These are phyloP conservation scores for Ceratocystis cubensis DNA, from an alignment of 2,329 filamentous ascomycete genomes.

Conservation along the genomic window DNA sequence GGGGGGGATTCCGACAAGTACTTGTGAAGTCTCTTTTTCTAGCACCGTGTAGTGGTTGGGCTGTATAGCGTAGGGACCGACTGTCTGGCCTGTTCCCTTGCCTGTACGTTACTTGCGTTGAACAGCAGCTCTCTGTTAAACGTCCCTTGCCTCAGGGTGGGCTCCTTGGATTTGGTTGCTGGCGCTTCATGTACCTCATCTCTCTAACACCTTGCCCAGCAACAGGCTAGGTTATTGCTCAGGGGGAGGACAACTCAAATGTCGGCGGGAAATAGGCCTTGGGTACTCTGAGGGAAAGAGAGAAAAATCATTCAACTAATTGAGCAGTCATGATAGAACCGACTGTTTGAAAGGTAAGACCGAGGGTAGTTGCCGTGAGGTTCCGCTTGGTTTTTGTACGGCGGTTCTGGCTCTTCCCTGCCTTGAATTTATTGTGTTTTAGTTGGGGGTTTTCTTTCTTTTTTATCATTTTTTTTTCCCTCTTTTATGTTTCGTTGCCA, in stretches of 20 bases:
- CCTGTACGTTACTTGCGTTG: no score
- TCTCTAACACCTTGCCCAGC: not conserved
- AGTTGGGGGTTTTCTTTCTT: not conserved
- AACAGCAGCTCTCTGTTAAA: not conserved
- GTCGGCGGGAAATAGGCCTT: no score
- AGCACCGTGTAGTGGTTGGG: not conserved
- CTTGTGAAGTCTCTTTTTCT: not conserved
- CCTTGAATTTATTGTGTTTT: not conserved
- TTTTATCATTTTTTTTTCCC: conserved; percentile 22
- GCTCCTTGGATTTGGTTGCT: not conserved
- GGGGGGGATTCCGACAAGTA: not conserved
- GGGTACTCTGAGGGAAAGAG: no score
- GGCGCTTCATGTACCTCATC: not conserved
- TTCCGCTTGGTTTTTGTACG: no score
- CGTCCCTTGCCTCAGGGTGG: not conserved
- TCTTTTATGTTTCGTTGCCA: conserved; percentile 3
- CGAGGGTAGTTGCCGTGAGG: no score
- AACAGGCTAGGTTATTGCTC: no score
- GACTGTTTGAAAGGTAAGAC: no score
- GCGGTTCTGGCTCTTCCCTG: no score
- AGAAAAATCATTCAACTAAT: no score
- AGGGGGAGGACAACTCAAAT: no score
- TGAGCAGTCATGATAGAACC: no score
- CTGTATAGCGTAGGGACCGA: not conserved
- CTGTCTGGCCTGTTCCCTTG: no score